A percentile compares a stretch with the other conserved stretches of the same genome.
phyloP scores from a whole-genome alignment of 129 eudicot genomes.

The Lactuca sativa region DNA sequence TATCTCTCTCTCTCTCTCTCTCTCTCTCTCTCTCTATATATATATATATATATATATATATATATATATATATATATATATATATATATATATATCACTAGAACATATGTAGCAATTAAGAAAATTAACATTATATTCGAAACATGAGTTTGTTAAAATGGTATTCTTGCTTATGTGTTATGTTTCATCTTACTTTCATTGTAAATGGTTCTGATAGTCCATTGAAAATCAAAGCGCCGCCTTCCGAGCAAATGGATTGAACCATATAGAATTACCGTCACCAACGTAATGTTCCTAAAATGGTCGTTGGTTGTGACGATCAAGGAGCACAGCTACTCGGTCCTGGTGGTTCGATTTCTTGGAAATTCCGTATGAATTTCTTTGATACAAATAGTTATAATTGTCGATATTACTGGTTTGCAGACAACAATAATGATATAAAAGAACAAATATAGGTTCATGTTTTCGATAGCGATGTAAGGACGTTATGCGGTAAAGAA shows the following conservation, averaged over 20 bases:
- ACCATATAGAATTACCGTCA: slow-evolving; percentile 19
- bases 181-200: background rate
- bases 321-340: background rate
- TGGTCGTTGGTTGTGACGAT: slow-evolving; percentile 5
- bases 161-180: background rate
- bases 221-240: background rate
- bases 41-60: too few relatives aligned
- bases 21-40: too few relatives aligned
- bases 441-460: background rate
- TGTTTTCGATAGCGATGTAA: background rate
- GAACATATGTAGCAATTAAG: too few relatives aligned
- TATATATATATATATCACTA: too few relatives aligned
- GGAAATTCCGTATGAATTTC: slow-evolving; percentile 16
- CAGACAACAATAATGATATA: background rate
- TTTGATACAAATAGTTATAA: background rate
- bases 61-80: too few relatives aligned
- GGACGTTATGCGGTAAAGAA: background rate
- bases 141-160: too few relatives aligned
- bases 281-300: background rate
- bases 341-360: background rate
- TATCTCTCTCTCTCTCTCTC: too few relatives aligned
- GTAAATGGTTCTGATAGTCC: background rate
- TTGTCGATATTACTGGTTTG: slow-evolving; percentile 1
- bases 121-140: too few relatives aligned
- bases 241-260: slow-evolving; percentile 25